Conservation (phyloP, 1,284 basidiomycete genomes). For the Cerioporus squamosus region DNA sequence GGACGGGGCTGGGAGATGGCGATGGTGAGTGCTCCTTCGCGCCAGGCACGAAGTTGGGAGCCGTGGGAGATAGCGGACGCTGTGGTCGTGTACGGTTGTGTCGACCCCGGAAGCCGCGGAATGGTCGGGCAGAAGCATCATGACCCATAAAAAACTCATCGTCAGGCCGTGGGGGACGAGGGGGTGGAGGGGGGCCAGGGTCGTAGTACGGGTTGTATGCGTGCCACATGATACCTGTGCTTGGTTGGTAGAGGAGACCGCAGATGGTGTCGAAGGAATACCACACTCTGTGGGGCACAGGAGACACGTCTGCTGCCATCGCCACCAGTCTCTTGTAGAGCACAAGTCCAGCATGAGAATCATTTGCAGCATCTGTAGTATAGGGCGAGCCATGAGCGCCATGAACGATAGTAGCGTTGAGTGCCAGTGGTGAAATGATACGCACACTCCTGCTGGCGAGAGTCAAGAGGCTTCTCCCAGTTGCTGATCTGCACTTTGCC, state of each 20-base stretch:
- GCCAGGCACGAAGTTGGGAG: conserved; percentile 21
- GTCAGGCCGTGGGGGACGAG: conserved; percentile 27
- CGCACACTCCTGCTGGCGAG: conserved; percentile 62
- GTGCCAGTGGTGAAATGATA: conserved; percentile 18
- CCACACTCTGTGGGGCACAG: conserved; percentile 46
- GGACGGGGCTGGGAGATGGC: conserved; percentile 14
- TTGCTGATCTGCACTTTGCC: conserved; percentile 65
- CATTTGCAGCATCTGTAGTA: conserved; percentile 69
- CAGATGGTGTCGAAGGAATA: conserved; percentile 60
- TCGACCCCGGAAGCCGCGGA: conserved; percentile 8
- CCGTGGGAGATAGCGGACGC: conserved; percentile 18
- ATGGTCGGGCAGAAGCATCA: neutral
- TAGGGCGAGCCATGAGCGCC: conserved; percentile 3
- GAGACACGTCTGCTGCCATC: conserved; percentile 45
- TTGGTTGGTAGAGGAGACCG: conserved; percentile 49
- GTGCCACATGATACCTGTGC: conserved; percentile 46
- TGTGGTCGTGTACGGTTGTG: conserved; percentile 12
- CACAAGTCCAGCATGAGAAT: conserved; percentile 62
- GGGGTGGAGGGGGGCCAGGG: conserved; percentile 64
- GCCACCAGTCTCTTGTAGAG: conserved; percentile 50
- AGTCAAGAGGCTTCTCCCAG: conserved; percentile 59
- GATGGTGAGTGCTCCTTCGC: conserved; percentile 16
- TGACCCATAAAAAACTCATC: conserved; percentile 1
- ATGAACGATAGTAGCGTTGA: neutral
- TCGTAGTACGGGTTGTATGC: conserved; percentile 69